Percentiles rank a stretch among this genome's conserved stretches.
phyloP scores from a whole-genome alignment of 306 rosid genomes.

The Coriaria nepalensis region DNA sequence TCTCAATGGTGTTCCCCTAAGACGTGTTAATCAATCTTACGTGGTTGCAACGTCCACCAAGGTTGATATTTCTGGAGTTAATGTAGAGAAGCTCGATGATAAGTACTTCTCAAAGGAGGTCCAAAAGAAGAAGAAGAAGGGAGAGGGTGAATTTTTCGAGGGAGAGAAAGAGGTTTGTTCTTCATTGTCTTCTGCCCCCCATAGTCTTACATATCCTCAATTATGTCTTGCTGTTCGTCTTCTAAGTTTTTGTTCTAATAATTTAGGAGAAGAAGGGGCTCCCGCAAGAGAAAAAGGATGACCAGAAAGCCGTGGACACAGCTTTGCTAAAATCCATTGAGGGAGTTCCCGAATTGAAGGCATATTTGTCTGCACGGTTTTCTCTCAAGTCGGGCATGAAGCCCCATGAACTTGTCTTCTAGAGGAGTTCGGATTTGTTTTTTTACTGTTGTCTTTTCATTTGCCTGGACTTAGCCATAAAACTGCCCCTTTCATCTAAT shows the following conservation, averaged over 20 bases:
- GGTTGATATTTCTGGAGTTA: conserved; percentile 43
- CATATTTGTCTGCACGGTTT: conserved; percentile 67
- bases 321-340: conserved; percentile 45
- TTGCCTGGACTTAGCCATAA: conserved; percentile 5
- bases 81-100: conserved; percentile 38
- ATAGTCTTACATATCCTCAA: too few species aligned
- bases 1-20: conserved; percentile 65
- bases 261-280: conserved; percentile 50
- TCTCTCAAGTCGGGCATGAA: conserved; percentile 65
- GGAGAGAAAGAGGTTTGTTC: conserved; percentile 47
- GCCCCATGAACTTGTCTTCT: conserved; percentile 66
- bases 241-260: not conserved
- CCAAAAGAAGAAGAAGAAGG: conserved; percentile 42
- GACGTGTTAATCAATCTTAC: conserved; percentile 62
- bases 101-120: conserved; percentile 50
- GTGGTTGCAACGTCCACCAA: conserved; percentile 60
- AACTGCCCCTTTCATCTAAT: too few species aligned
- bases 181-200: not conserved
- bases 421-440: conserved; percentile 8
- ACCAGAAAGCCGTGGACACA: conserved; percentile 56
- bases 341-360: conserved; percentile 54
- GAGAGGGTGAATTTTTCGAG: conserved; percentile 58
- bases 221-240: not conserved
- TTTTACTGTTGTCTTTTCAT: not conserved
- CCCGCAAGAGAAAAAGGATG: conserved; percentile 70